A percentile compares a stretch with the other conserved stretches of the same genome.
Conservation (phyloP, 2,329 filamentous ascomycete species). For the Corinectria fuckeliana region DNA sequence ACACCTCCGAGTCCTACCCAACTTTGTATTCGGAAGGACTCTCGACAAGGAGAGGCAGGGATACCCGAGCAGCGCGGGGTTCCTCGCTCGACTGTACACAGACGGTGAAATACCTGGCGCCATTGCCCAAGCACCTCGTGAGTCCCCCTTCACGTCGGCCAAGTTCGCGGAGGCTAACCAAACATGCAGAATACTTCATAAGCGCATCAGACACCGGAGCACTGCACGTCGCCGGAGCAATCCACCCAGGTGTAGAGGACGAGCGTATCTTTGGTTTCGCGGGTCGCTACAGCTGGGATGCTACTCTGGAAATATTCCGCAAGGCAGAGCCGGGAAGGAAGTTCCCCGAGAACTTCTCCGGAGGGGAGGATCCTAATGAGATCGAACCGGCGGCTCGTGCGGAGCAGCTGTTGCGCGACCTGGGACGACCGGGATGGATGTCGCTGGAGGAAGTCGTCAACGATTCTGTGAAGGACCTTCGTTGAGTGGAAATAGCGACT, state of each 20-base stretch:
- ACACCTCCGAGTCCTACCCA: conserved; percentile 31
- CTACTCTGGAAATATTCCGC: not conserved
- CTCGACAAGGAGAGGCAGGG: conserved; percentile 27
- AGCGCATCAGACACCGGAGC: not conserved
- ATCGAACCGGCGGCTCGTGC: not conserved
- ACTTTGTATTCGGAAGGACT: conserved; percentile 31
- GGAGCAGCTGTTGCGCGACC: not conserved
- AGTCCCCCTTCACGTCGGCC: not conserved
- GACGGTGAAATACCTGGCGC: conserved; percentile 6
- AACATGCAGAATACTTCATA: not conserved
- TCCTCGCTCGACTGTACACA: conserved; percentile 25
- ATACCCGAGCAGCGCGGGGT: conserved; percentile 24
- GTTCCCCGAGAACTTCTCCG: not conserved
- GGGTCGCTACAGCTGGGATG: not conserved
- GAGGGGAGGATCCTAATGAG: not conserved
- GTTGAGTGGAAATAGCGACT: not conserved
- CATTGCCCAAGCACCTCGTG: not conserved
- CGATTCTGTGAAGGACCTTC: not conserved
- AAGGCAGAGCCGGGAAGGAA: not conserved
- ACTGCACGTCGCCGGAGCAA: not conserved
- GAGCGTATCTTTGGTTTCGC: not conserved
- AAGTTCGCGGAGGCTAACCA: not conserved
- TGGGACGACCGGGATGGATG: not conserved
- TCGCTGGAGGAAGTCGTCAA: not conserved
- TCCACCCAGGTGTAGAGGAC: not conserved